Percentiles rank a stretch among this genome's conserved stretches.
Evolutionary conservation across 2,329 filamentous ascomycete genomes (phyloP).

Genomic region (Hymenoscyphus fraxineus): DNA sequence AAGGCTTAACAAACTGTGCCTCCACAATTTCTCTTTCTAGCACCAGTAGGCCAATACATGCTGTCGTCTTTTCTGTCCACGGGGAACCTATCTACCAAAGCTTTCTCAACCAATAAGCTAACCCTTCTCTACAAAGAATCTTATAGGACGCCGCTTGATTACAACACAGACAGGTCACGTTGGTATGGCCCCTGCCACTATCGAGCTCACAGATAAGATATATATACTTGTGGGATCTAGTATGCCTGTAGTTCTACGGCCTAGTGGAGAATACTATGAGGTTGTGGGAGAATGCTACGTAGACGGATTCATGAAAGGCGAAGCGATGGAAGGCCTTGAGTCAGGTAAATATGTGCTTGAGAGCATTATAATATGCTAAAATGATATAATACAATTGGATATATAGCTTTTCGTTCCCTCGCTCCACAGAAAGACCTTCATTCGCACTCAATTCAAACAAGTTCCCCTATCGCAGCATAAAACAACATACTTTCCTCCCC

Average conservation of each 20-base stretch:
- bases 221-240: slow-evolving; percentile 13
- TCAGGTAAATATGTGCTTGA: not conserved
- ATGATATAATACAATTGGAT: not conserved
- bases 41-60: no score
- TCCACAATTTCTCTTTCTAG: no score
- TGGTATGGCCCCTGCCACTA: slow-evolving; percentile 11
- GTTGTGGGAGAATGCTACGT: slow-evolving; percentile 18
- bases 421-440: not conserved
- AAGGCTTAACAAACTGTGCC: no score
- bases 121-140: not conserved
- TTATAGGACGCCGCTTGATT: not conserved
- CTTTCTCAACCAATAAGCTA: not conserved
- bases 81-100: not conserved
- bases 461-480: not conserved
- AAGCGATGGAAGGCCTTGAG: slow-evolving; percentile 16
- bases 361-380: not conserved
- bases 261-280: slow-evolving; percentile 7
- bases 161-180: slow-evolving; percentile 6
- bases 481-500: not conserved
- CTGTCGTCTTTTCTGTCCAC: no score
- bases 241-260: slow-evolving; percentile 15
- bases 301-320: slow-evolving; percentile 16
- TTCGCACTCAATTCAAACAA: not conserved
- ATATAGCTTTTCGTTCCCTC: not conserved
- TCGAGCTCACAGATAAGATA: slow-evolving; percentile 10